Base-by-base conservation (phyloP, 306 rosid species). In the Cucurbita argyrosperma region DNA sequence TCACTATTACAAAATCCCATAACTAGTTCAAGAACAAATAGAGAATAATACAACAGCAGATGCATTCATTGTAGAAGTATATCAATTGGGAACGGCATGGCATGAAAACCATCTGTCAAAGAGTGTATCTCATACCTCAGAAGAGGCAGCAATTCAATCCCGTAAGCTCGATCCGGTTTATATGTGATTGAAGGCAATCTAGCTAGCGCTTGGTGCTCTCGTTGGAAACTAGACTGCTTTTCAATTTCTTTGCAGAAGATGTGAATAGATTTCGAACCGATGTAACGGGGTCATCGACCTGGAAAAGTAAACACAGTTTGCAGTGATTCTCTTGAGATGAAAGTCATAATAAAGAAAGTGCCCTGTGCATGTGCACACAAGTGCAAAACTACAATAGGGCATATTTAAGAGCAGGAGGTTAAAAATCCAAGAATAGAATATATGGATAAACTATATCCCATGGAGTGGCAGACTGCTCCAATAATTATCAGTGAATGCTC, bases 221-320 rank as follows among this genome's bases (percentile, higher is more conserved):
- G 1, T 70, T 70, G 9, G 87, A 59, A 56, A 49, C 72, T 65
- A 77, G 82, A 78, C 82, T 74, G 4, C 47, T 79, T 86, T 88
- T 94, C 80, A 40, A 58, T 84, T 85, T 88, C 79, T 85, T 91
- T 0, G 80, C 81, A 38, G 97, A 78, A 55, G 95, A 88, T 82
- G 19, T 84, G 86, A 91, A 91, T 72, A 95, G 91, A 72, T 81
- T 87, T 69, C 91, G 83, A 43, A 89, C 87, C 1, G 97, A 91
- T 74, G 85, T 80, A 7, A 94, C 52, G 5, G 99, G 99, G 79
- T 91, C 96, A 74, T 91, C 91, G 12, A 91, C 96, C 99, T 94
- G 92, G 81, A 88, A 40, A 70, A 50, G 82, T 57, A 69, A 62
- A 68, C 39, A 26, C 37, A 74, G 30, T 56, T 65, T 55, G 54